These are phyloP conservation scores for Ophiostoma sp. DNA, from an alignment of 2,329 filamentous ascomycete genomes.

Conservation along the genomic window DNA sequence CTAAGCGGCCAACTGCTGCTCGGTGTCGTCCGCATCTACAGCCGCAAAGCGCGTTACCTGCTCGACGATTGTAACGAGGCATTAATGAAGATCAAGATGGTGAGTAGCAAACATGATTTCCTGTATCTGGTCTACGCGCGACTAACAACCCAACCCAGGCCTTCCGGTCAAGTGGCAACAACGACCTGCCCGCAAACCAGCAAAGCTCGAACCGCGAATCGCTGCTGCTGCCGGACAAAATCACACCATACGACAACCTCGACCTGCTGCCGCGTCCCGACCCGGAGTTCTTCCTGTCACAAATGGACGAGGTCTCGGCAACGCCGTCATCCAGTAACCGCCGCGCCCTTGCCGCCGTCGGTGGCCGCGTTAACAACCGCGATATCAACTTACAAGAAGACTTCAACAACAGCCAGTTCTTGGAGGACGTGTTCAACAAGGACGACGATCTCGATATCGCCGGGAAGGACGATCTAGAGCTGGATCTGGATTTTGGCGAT, in stretches of 20 bases:
- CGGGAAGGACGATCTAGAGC: constrained; percentile 61
- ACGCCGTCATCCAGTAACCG: constrained; percentile 44
- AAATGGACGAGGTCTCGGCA: constrained; percentile 59
- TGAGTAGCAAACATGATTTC: constrained; percentile 39
- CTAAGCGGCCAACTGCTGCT: constrained; percentile 90
- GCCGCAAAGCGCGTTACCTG: constrained; percentile 91
- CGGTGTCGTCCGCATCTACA: constrained; percentile 96
- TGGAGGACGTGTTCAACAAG: constrained; percentile 59
- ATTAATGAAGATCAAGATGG: constrained; percentile 97
- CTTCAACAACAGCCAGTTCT: constrained; percentile 71
- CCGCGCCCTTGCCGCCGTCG: constrained; percentile 53
- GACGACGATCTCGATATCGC: constrained; percentile 55
- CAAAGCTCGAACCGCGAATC: constrained; percentile 78
- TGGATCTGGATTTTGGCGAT: constrained; percentile 67
- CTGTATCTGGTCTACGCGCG: neutral
- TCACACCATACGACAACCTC: constrained; percentile 83
- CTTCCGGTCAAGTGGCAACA: constrained; percentile 89
- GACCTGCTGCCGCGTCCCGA: constrained; percentile 79
- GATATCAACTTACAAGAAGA: constrained; percentile 67
- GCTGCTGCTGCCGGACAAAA: constrained; percentile 81
- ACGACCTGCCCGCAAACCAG: constrained; percentile 82
- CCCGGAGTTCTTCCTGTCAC: constrained; percentile 74
- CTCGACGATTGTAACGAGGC: constrained; percentile 97
- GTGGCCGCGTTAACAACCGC: constrained; percentile 53
- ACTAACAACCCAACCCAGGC: constrained; percentile 54